Evolutionary conservation across 805 yeast species (phyloP).

Genomic region (Yarrowia sp.): DNA sequence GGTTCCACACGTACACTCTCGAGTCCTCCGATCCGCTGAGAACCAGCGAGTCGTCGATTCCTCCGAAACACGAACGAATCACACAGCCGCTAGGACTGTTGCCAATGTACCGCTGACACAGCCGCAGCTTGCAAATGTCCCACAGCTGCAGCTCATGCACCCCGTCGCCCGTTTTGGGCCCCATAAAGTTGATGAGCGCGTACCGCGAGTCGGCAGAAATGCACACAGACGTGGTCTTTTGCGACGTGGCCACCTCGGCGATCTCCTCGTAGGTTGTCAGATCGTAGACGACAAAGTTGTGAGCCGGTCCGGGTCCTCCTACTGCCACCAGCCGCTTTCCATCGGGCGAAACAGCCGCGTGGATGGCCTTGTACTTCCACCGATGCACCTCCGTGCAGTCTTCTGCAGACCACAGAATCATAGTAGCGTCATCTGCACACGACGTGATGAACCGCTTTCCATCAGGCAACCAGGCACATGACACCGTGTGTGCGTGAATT

Average conservation of each 20-base stretch:
- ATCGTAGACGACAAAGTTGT: conserved; percentile 66
- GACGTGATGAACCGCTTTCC: conserved; percentile 68
- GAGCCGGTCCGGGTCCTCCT: conserved; percentile 57
- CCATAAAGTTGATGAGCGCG: conserved; percentile 56
- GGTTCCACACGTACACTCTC: conserved; percentile 77
- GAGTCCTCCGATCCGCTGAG: conserved; percentile 89
- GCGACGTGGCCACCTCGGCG: conserved; percentile 60
- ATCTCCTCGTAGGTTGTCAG: conserved; percentile 53
- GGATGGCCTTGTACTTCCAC: conserved; percentile 63
- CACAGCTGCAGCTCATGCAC: conserved; percentile 68
- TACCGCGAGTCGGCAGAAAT: conserved; percentile 63
- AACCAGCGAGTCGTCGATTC: conserved; percentile 69
- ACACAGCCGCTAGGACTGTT: conserved; percentile 73
- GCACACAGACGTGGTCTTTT: conserved; percentile 69
- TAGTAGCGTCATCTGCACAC: conserved; percentile 56
- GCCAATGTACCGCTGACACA: conserved; percentile 72
- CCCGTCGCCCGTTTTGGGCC: conserved; percentile 14
- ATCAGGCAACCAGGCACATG: conserved; percentile 75
- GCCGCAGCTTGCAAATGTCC: conserved; percentile 67
- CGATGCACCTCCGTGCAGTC: conserved; percentile 48
- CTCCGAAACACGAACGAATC: conserved; percentile 80
- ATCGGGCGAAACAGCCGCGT: conserved; percentile 69
- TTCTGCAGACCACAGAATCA: conserved; percentile 55
- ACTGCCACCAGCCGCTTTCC: conserved; percentile 68
- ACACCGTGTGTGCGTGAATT: conserved; percentile 49